phyloP scores from a whole-genome alignment of 306 rosid species.

The Inga oerstediana region DNA sequence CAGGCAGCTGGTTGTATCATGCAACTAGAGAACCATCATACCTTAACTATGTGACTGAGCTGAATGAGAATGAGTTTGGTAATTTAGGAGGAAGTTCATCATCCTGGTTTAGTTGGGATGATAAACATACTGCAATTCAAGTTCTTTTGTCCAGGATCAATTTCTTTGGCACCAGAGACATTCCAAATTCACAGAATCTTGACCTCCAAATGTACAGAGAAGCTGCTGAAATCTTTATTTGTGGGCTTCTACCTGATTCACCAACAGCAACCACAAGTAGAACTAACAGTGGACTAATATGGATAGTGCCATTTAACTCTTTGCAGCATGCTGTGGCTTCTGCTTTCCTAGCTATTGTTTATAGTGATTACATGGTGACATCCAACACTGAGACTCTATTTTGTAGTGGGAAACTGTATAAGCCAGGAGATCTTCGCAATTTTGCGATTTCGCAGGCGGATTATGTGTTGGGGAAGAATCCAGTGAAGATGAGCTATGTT shows the following conservation, averaged over 20 bases:
- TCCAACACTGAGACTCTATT: conserved; percentile 54
- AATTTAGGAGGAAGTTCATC: conserved; percentile 42
- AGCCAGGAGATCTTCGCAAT: conserved; percentile 57
- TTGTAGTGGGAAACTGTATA: conserved; percentile 53
- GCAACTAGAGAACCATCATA: conserved; percentile 63
- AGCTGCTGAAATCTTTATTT: conserved; percentile 59
- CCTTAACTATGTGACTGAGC: conserved; percentile 57
- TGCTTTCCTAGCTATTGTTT: conserved; percentile 67
- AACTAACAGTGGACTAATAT: conserved; percentile 67
- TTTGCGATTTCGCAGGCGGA: conserved; percentile 73
- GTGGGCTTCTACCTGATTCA: conserved; percentile 68
- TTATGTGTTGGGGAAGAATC: conserved; percentile 61
- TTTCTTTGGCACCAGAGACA: conserved; percentile 50
- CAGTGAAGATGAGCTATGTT: conserved; percentile 62
- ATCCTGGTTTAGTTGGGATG: conserved; percentile 85
- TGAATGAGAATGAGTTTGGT: conserved; percentile 48
- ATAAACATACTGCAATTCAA: conserved; percentile 72
- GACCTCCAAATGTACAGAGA: conserved; percentile 71
- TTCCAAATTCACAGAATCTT: conserved; percentile 49
- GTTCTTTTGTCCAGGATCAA: conserved; percentile 65
- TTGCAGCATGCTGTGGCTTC: conserved; percentile 67
- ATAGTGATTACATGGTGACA: conserved; percentile 69
- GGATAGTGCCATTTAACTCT: conserved; percentile 60
- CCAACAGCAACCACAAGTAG: conserved; percentile 62
- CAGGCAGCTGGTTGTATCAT: conserved; percentile 67